These are phyloP conservation scores for Lepidium africanum DNA, from an alignment of 345 rosid genomes.

Conservation along the genomic window DNA sequence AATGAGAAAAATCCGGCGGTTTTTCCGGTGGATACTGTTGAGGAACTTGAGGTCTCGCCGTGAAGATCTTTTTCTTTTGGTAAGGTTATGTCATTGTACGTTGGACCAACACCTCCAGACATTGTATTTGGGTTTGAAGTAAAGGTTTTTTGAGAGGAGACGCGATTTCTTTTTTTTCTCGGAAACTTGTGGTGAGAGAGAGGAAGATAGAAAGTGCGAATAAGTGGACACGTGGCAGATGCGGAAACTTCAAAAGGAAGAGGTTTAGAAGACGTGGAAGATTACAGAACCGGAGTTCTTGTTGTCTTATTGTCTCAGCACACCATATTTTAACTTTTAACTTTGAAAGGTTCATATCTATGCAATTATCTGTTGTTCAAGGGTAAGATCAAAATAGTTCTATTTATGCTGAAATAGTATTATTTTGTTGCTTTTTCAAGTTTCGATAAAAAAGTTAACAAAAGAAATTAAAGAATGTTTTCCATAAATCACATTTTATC, in stretches of 20 bases:
- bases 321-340: neutral
- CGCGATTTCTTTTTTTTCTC: neutral
- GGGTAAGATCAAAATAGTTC: neutral
- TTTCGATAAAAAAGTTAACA: neutral
- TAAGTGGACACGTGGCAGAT: constrained; percentile 17
- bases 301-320: neutral
- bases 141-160: neutral
- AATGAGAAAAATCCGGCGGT: constrained; percentile 33
- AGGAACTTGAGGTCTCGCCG: neutral
- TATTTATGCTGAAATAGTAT: neutral
- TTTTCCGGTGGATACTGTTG: constrained; percentile 1
- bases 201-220: neutral
- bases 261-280: constrained; percentile 21
- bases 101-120: constrained; percentile 83
- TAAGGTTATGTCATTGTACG: constrained; percentile 44
- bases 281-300: neutral
- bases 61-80: constrained; percentile 36
- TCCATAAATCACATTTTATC: too few species aligned
- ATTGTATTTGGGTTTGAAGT: constrained; percentile 16
- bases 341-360: neutral
- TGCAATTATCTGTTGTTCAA: neutral
- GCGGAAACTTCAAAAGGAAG: neutral
- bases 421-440: neutral
- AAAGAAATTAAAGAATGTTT: neutral
- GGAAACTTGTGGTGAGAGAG: neutral